Evolutionary conservation across 371 early-diverging fungal species (phyloP).

Genomic region (Circinella umbellata): DNA sequence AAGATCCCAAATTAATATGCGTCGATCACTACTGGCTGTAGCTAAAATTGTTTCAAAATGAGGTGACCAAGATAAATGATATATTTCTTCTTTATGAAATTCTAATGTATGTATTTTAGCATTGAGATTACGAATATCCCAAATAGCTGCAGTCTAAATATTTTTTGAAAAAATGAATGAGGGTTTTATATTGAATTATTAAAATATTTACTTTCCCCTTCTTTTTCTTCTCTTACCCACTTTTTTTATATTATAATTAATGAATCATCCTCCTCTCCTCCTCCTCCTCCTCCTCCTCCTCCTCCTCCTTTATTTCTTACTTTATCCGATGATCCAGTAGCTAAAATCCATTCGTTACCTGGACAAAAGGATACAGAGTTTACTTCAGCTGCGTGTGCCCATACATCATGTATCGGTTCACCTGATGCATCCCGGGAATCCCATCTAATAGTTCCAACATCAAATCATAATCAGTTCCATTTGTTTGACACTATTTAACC

Average conservation of each 20-base stretch:
- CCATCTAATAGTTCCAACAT: no score
- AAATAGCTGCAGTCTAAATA: conserved; percentile 85
- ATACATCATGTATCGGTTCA: conserved; percentile 70
- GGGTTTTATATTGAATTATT: no score
- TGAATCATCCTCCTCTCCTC: no score
- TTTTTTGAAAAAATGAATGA: not conserved
- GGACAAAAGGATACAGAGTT: conserved; percentile 97
- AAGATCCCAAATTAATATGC: conserved; percentile 98
- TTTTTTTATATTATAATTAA: no score
- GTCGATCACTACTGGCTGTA: conserved; percentile 90
- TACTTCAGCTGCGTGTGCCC: conserved; percentile 91
- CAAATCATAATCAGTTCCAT: no score
- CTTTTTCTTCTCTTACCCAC: no score
- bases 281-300: no score
- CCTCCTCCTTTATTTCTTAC: no score
- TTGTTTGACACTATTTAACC: no score
- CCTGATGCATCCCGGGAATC: conserved; percentile 56
- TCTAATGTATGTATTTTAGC: conserved; percentile 82
- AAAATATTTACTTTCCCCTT: no score
- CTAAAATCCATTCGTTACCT: conserved; percentile 86
- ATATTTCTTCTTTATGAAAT: conserved; percentile 91
- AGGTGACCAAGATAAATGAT: conserved; percentile 97
- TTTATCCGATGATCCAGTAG: conserved; percentile 96
- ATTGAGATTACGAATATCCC: conserved; percentile 95
- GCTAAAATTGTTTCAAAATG: conserved; percentile 92